These are phyloP conservation scores for Hanseniaspora singularis DNA, from an alignment of 805 yeast species.

Conservation along the genomic window DNA sequence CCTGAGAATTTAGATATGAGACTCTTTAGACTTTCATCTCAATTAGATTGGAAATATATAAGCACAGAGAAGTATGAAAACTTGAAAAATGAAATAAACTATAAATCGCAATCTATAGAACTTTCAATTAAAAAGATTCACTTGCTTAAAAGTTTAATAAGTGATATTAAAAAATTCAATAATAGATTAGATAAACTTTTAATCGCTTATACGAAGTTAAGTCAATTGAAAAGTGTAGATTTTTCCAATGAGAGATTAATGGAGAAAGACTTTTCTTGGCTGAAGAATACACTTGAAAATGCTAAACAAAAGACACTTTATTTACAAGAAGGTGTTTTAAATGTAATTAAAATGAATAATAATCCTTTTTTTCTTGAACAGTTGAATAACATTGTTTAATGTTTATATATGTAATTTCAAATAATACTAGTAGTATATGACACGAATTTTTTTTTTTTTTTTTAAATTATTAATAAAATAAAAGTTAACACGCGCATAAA, in stretches of 20 bases:
- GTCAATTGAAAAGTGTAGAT: background rate
- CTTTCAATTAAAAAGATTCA: background rate
- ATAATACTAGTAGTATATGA: too few species aligned
- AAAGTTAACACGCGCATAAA: too few species aligned
- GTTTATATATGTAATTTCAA: too few species aligned
- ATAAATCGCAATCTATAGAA: background rate
- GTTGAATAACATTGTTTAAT: background rate
- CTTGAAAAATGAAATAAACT: background rate
- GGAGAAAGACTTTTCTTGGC: constrained; percentile 3
- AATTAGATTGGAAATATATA: constrained; percentile 2
- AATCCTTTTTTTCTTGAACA: constrained; percentile 11
- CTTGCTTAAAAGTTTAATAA: background rate
- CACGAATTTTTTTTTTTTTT: too few species aligned
- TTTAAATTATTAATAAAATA: too few species aligned
- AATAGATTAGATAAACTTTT: constrained; percentile 1
- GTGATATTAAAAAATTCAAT: background rate
- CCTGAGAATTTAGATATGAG: constrained; percentile 10
- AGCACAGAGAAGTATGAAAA: background rate
- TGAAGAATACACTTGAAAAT: constrained; percentile 1
- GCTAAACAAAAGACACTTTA: background rate
- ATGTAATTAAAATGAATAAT: background rate
- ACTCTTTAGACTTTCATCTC: constrained; percentile 8
- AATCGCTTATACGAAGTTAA: constrained; percentile 1
- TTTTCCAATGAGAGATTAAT: too few species aligned
- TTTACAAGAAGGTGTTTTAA: constrained; percentile 1